phyloP scores from a whole-genome alignment of 805 yeast species.

The Zygoascus flipseniorum region DNA sequence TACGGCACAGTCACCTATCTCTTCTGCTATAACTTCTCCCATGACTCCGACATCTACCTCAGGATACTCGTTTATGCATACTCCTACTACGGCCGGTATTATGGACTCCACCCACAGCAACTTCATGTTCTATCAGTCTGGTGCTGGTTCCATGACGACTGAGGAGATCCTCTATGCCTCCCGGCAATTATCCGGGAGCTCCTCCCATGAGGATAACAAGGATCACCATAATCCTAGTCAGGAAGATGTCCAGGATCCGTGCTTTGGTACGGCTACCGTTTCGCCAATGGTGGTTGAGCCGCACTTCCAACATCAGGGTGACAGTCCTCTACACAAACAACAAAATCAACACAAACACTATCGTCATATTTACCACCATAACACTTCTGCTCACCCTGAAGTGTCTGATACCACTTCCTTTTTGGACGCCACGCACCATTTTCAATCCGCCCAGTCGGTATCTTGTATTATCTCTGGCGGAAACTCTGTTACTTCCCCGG shows the following conservation, averaged over 20 bases:
- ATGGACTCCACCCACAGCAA: background rate
- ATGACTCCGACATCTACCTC: background rate
- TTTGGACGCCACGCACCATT: background rate
- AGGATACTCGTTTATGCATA: background rate
- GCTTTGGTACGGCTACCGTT: background rate
- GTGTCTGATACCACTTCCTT: background rate
- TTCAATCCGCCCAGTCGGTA: background rate
- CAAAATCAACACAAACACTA: slow-evolving; percentile 1
- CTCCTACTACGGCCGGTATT: background rate
- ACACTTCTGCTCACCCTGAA: background rate
- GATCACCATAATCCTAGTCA: background rate
- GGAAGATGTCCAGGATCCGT: background rate
- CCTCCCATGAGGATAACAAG: background rate
- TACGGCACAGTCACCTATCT: background rate
- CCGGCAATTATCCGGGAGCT: background rate
- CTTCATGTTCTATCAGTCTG: background rate
- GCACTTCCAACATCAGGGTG: background rate
- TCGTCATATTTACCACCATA: background rate
- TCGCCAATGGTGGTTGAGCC: background rate
- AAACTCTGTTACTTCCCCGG: background rate
- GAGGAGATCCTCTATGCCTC: background rate
- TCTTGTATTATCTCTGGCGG: background rate
- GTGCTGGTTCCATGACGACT: background rate
- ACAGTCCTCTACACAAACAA: background rate
- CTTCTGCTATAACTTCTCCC: background rate